Evolutionary conservation across 768 basidiomycete genomes (phyloP).

Genomic region (Russula vinacea): DNA sequence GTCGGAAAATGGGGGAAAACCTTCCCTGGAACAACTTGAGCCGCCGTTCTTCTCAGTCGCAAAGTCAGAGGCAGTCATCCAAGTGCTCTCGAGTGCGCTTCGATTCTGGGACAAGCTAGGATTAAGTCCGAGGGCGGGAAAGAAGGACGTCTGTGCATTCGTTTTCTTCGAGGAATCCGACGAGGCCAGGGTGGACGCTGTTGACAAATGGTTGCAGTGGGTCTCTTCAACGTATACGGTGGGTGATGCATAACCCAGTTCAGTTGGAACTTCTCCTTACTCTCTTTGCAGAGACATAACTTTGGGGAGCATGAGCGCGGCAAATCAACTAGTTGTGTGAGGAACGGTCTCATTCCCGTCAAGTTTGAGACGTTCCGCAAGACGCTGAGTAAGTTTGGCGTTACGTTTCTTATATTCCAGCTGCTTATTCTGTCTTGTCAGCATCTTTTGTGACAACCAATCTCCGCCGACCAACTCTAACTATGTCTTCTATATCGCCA

Average conservation of each 20-base stretch:
- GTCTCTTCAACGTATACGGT: conserved; percentile 60
- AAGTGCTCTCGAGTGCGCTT: conserved; percentile 64
- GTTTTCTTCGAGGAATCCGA: conserved; percentile 65
- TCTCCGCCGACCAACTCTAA: conserved; percentile 42
- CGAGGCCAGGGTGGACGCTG: conserved; percentile 44
- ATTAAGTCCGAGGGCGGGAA: conserved; percentile 63
- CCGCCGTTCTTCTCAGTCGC: conserved; percentile 61
- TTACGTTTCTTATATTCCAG: background rate
- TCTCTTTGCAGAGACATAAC: conserved; percentile 50
- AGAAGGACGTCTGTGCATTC: conserved; percentile 66
- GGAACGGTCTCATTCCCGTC: conserved; percentile 59
- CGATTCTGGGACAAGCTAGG: conserved; percentile 87
- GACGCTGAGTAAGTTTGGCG: conserved; percentile 46
- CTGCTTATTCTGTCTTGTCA: conserved; percentile 32
- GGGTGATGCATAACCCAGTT: conserved; percentile 31
- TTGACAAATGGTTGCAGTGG: conserved; percentile 58
- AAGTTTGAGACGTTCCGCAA: conserved; percentile 72
- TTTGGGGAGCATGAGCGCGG: conserved; percentile 59
- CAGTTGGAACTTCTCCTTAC: conserved; percentile 10
- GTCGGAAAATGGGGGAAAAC: conserved; percentile 10
- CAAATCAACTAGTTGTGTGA: conserved; percentile 43
- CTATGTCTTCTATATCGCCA: conserved; percentile 65
- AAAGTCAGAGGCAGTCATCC: conserved; percentile 66
- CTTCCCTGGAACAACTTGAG: conserved; percentile 39
- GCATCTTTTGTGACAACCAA: conserved; percentile 47